Evolutionary conservation across 2,329 filamentous ascomycete species (phyloP).

Genomic region (Saccharata proteae): DNA sequence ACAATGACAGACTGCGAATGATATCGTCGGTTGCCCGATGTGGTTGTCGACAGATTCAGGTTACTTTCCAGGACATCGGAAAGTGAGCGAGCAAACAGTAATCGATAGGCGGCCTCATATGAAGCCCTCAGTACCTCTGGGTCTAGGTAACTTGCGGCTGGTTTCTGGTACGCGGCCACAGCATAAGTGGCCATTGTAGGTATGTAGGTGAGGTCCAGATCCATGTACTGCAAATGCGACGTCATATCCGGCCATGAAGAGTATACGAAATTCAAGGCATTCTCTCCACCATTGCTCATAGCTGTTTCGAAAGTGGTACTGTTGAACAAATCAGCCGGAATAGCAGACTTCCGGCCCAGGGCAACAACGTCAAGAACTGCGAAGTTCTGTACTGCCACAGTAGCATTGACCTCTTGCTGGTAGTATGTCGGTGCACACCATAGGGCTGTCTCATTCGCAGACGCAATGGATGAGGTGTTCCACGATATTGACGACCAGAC

Average conservation of each 20-base stretch:
- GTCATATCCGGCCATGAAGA: slow-evolving; percentile 14
- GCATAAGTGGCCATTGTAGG: slow-evolving; percentile 28
- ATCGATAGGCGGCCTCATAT: slow-evolving; percentile 29
- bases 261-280: too few species aligned
- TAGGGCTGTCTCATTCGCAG: slow-evolving; percentile 18
- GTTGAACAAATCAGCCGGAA: slow-evolving; percentile 24
- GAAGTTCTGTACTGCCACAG: slow-evolving; percentile 18
- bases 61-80: slow-evolving; percentile 16
- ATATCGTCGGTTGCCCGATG: slow-evolving; percentile 13
- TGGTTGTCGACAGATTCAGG: slow-evolving; percentile 7
- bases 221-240: slow-evolving; percentile 11
- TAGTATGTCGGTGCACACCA: slow-evolving; percentile 29
- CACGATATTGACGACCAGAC: slow-evolving; percentile 11
- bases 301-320: slow-evolving; percentile 24
- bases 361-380: slow-evolving; percentile 11
- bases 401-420: slow-evolving; percentile 30
- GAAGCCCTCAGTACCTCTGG: slow-evolving; percentile 19
- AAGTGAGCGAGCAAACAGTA: slow-evolving; percentile 30
- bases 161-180: slow-evolving; percentile 15
- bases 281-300: too few species aligned
- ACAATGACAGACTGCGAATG: slow-evolving; percentile 23
- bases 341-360: slow-evolving; percentile 13
- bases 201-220: slow-evolving; percentile 15
- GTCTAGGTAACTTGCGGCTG: slow-evolving; percentile 23
- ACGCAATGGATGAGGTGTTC: not conserved